These are phyloP conservation scores for Neofusicoccum laricinum DNA, from an alignment of 2,329 filamentous ascomycete genomes.

Conservation along the genomic window DNA sequence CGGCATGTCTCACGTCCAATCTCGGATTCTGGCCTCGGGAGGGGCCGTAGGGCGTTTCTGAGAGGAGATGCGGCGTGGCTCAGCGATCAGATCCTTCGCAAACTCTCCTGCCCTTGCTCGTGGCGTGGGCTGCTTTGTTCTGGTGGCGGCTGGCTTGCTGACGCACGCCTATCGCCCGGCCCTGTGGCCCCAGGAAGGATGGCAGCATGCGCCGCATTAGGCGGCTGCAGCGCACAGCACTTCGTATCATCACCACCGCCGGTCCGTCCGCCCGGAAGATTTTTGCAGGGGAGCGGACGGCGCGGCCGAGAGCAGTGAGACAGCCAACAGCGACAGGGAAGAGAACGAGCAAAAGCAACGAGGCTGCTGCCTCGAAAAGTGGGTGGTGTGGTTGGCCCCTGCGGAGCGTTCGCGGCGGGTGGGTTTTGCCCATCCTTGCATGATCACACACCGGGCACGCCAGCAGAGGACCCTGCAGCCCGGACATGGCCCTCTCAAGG, in stretches of 20 bases:
- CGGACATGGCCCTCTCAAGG: not conserved
- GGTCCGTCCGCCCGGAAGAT: not conserved
- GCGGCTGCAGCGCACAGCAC: not conserved
- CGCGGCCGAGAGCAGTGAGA: not conserved
- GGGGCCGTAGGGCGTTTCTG: not conserved
- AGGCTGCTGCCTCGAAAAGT: slow-evolving; percentile 2
- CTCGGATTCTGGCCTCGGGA: not conserved
- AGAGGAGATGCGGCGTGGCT: not conserved
- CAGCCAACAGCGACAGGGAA: not conserved
- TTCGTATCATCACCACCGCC: slow-evolving; percentile 9
- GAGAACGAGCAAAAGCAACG: not conserved
- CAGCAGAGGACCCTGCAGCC: slow-evolving; percentile 7
- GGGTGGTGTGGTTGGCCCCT: slow-evolving; percentile 13
- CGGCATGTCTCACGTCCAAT: not conserved
- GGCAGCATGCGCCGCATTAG: not conserved
- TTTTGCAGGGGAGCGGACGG: not conserved
- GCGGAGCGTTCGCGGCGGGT: not conserved
- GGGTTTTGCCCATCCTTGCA: slow-evolving; percentile 27
- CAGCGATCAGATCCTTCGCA: not conserved
- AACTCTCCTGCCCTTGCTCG: not conserved
- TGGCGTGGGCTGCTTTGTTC: not conserved
- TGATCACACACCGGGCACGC: slow-evolving; percentile 23
- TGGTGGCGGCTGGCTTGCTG: not conserved
- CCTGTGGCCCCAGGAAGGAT: not conserved
- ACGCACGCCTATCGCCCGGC: not conserved